Conservation (phyloP, 192 early-diverging fungal genomes). For the Gamsiella multidivaricata region DNA sequence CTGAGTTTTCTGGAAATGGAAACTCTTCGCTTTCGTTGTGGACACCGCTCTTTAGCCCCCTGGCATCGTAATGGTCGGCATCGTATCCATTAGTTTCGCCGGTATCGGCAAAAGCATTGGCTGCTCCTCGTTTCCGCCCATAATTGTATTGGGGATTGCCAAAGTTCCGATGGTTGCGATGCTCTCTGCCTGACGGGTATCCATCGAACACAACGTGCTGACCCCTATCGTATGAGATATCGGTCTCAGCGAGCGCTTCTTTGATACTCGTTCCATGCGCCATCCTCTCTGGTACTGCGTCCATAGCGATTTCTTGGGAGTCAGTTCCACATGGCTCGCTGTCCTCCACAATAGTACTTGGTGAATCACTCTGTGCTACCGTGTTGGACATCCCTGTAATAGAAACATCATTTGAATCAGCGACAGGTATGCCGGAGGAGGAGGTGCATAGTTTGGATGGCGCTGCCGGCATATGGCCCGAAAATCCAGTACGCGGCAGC, state of each 20-base stretch:
- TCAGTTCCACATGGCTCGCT: too few species aligned
- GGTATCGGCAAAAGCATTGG: neutral
- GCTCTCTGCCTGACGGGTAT: neutral
- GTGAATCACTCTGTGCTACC: too few species aligned
- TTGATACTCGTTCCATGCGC: neutral
- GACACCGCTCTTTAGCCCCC: too few species aligned
- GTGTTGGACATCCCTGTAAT: too few species aligned
- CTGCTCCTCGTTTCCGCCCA: neutral
- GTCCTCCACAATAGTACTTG: too few species aligned
- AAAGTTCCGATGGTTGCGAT: neutral
- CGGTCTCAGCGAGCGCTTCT: constrained; percentile 26
- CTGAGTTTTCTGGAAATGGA: constrained; percentile 23
- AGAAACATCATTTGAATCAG: too few species aligned
- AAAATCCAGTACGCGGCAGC: neutral
- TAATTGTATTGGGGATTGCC: constrained; percentile 21
- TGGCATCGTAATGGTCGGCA: too few species aligned
- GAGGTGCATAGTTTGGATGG: too few species aligned
- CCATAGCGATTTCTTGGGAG: neutral
- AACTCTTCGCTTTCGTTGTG: neutral
- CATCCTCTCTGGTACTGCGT: neutral
- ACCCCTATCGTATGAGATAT: constrained; percentile 14
- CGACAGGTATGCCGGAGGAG: too few species aligned
- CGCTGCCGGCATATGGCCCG: too few species aligned
- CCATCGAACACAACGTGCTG: constrained; percentile 28
- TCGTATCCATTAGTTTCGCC: neutral